Evolutionary conservation across 2,329 filamentous ascomycete species (phyloP), one percentile per base, ranked within the genome.

Genomic region (Trichoderma sp.): DNA sequence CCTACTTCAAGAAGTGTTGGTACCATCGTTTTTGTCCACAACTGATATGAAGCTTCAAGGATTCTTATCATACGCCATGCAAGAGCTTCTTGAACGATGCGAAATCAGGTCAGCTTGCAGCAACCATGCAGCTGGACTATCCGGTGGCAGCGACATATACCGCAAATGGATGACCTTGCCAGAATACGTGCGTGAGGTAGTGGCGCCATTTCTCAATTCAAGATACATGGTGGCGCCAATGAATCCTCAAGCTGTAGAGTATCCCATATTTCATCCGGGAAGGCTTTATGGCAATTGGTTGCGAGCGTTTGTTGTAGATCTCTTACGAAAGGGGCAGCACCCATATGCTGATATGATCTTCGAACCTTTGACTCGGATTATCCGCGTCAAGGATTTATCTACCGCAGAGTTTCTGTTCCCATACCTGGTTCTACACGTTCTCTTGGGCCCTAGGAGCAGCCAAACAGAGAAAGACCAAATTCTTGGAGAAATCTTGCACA

Each of bases 11-110:
- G 87, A 96, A 76, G 91, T 97, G 8, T 83, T 99, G 13, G 93
- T 98, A 30, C 94, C 94, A 70, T 91, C 94, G 0, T 99, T 99
- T 76, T 83, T 97, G 54, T 97, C 95, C 1, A 91, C 93, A 1
- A 96, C 91, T 0, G 96, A 97, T 77, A 91, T 94, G 2, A 90
- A 89, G 72, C 86, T 94, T 6, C 96, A 98, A 78, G 94, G 94
- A 0, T 97, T 96, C 76, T 84, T 99, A 21, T 95, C 95, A 1
- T 99, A 92, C 79, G 92, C 91, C 2, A 97, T 99, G 89, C 96
- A 99, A 79, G 91, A 97, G 74, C 85, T 98, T 51, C 85, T 98
- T 4, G 89, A 90, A 55, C 89, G 90, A 72, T 93, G 91, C 75
- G 90, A 91, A 32, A 90, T 97, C 75, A 89, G 85, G 69, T 82